A percentile compares a stretch with the other conserved stretches of the same genome.
phyloP scores from a whole-genome alignment of 306 rosid species.

The Begonia loranthoides region DNA sequence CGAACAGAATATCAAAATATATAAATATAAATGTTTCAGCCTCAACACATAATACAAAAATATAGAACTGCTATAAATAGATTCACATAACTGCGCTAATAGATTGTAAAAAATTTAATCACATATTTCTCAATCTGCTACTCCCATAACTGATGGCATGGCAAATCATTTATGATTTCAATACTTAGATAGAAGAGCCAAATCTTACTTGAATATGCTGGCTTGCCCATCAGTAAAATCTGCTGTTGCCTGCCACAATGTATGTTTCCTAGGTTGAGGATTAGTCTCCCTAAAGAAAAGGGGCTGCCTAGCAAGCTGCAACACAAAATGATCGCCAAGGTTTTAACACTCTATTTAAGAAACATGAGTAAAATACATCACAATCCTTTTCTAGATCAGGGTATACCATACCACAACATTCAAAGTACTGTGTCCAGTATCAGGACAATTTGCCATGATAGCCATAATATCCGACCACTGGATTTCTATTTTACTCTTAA shows the following conservation, averaged over 20 bases:
- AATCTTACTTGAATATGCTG: constrained; percentile 38
- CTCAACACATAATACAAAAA: not conserved
- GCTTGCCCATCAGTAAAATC: constrained; percentile 84
- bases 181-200: not conserved
- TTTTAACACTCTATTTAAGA: not conserved
- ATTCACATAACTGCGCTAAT: not conserved
- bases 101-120: not conserved
- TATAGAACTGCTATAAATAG: too few relatives aligned
- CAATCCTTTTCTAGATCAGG: constrained; percentile 9
- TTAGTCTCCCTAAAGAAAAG: constrained; percentile 72
- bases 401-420: constrained; percentile 36
- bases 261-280: constrained; percentile 89
- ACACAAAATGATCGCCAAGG: constrained; percentile 5
- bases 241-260: constrained; percentile 77
- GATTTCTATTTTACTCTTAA: constrained; percentile 82
- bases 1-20: not conserved
- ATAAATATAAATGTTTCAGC: not conserved
- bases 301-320: constrained; percentile 69
- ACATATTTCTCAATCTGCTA: not conserved
- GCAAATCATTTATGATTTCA: too few relatives aligned
- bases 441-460: constrained; percentile 61
- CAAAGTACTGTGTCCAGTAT: constrained; percentile 54
- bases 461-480: constrained; percentile 90
- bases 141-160: too few relatives aligned
- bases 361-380: not conserved